Conservation (phyloP, 2,329 filamentous ascomycete species). For the Coniochaeta sp. region DNA sequence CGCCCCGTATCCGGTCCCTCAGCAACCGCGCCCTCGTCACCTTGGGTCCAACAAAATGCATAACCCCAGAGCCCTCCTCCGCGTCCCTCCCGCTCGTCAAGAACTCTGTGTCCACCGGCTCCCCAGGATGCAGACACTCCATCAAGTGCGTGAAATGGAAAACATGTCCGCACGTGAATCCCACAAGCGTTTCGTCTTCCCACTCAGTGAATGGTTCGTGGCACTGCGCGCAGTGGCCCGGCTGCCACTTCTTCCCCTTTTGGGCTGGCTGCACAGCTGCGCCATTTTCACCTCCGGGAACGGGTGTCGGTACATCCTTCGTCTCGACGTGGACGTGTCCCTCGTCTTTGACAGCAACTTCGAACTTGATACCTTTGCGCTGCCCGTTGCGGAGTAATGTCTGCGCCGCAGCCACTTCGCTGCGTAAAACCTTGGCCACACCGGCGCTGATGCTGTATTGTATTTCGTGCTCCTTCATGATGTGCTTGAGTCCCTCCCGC, state of each 20-base stretch:
- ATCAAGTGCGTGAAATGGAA: constrained; percentile 72
- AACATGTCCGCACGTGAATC: constrained; percentile 76
- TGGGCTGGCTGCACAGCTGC: constrained; percentile 7
- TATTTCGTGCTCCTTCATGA: constrained; percentile 94
- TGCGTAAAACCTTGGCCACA: constrained; percentile 76
- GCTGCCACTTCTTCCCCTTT: constrained; percentile 28
- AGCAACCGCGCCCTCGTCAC: constrained; percentile 79
- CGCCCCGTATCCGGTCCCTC: constrained; percentile 59
- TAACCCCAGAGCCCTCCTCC: constrained; percentile 32
- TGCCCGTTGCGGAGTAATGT: constrained; percentile 72
- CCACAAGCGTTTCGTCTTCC: constrained; percentile 67
- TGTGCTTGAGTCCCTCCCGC: constrained; percentile 77
- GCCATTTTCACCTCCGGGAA: not conserved
- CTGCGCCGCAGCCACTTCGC: constrained; percentile 83
- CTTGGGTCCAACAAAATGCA: constrained; percentile 71
- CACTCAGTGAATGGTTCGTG: constrained; percentile 48
- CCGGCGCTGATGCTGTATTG: constrained; percentile 89
- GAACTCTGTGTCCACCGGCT: constrained; percentile 39
- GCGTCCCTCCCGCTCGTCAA: constrained; percentile 31
- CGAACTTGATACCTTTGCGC: constrained; percentile 81
- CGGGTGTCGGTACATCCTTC: not conserved
- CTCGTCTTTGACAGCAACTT: constrained; percentile 48
- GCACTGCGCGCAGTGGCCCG: constrained; percentile 55
- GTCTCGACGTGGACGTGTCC: constrained; percentile 23
- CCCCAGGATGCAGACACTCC: constrained; percentile 38